Percentiles rank a stretch among this genome's conserved stretches.
These are phyloP conservation scores for Amanita brunnescens DNA, from an alignment of 768 basidiomycete species.

Conservation along the genomic window DNA sequence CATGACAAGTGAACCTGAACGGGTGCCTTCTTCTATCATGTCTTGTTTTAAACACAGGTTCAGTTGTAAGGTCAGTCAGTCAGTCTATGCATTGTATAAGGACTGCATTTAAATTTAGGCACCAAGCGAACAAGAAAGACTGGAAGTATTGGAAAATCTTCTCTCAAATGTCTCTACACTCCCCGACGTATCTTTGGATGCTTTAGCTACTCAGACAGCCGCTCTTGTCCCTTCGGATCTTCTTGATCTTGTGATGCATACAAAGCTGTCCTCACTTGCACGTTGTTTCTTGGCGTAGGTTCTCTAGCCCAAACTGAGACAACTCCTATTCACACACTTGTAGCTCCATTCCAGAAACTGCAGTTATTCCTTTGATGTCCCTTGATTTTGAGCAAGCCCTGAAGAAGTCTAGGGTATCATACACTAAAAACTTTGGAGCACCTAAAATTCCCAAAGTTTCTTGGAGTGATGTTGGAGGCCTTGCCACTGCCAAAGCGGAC, in stretches of 20 bases:
- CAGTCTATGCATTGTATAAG: background rate
- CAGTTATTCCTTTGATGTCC: conserved; percentile 37
- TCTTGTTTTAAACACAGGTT: conserved; percentile 84
- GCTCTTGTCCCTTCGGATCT: conserved; percentile 83
- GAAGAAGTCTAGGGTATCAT: conserved; percentile 60
- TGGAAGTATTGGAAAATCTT: conserved; percentile 45
- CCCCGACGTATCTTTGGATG: conserved; percentile 69
- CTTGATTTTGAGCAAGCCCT: conserved; percentile 71
- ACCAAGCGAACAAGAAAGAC: conserved; percentile 69
- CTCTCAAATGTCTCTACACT: conserved; percentile 37
- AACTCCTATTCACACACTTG: background rate
- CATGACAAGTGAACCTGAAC: conserved; percentile 59
- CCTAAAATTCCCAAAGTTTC: conserved; percentile 92
- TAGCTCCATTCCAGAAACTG: background rate
- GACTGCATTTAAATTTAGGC: conserved; percentile 37
- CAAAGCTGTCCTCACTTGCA: conserved; percentile 46
- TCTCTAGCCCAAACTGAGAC: conserved; percentile 10
- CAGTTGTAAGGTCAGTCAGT: conserved; percentile 52
- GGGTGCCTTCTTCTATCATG: conserved; percentile 52
- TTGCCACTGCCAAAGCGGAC: conserved; percentile 80
- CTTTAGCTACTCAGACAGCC: conserved; percentile 81
- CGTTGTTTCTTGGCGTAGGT: conserved; percentile 32
- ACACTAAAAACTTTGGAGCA: conserved; percentile 92
- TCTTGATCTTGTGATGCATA: conserved; percentile 52
- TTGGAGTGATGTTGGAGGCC: conserved; percentile 97